Base-by-base conservation (phyloP, 495 filamentous ascomycete species). In the Beverwykella pulmonaria region DNA sequence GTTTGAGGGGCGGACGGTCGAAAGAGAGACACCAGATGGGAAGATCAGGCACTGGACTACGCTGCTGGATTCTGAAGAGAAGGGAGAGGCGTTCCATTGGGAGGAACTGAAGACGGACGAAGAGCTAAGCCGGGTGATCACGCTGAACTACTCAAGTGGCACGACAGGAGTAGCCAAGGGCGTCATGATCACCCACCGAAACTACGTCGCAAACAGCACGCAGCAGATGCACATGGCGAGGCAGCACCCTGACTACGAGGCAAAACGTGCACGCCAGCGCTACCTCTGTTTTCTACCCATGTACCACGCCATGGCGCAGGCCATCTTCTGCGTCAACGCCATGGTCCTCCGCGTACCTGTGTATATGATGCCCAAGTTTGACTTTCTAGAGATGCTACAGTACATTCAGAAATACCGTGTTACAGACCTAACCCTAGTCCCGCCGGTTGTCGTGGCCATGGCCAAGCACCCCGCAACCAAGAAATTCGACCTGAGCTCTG, bases 131-230 rank as follows among this genome's bases (percentile, higher is more conserved):
- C 48, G 59, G 2, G 75, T 75, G 2, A 63, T 74, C 19, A 68
- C 70, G 15, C 80, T 93, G 57, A 92, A 92, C 69, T 92, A 92
- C 76, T 86, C 82, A 58, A 85, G 82, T 53, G 92, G 92, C 2
- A 96, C 92, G 8, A 95, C 91, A 0, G 92, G 92, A 2, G 79
- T 90, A 6, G 89, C 92, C 15, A 96, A 95, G 73, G 92, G 92
- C 23, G 92, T 93, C 25, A 87, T 90, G 75, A 87, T 94, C 65
- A 83, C 86, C 15, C 91, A 95, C 75, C 75, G 79, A 39, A 88
- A 90, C 65, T 89, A 92, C 69, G 80, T 90, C 22, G 80, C 89
- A 53, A 92, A 94, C 73, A 82, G 84, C 36, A 63, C 77, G 55
- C 82, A 89, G 61, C 79, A 83, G 9, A 80, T 78, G 22, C 74